Evolutionary conservation across 805 yeast genomes (phyloP).

Genomic region (Wickerhamomyces strasburgensis): DNA sequence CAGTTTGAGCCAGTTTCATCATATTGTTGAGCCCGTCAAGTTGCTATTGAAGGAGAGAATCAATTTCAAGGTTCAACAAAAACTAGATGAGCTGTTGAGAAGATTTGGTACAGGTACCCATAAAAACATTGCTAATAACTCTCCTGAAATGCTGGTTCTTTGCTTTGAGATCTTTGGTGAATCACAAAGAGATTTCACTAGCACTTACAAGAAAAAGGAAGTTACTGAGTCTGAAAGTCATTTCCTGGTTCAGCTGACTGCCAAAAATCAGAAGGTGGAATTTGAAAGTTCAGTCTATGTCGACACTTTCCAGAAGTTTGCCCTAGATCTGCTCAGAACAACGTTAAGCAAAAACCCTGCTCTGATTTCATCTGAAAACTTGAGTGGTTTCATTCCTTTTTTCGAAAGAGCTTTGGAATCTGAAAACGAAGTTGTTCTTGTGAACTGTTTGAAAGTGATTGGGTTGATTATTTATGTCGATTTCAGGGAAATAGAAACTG

Average conservation of each 20-base stretch:
- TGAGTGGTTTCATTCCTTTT: conserved; percentile 72
- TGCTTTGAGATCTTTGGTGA: conserved; percentile 69
- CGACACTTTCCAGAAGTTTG: conserved; percentile 64
- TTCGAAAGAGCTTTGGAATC: conserved; percentile 56
- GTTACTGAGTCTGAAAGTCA: conserved; percentile 50
- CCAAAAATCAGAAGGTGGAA: conserved; percentile 50
- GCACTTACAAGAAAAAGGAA: conserved; percentile 19
- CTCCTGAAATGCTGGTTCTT: conserved; percentile 58
- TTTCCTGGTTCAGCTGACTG: conserved; percentile 67
- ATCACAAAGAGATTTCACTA: conserved; percentile 32
- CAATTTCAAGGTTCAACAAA: conserved; percentile 62
- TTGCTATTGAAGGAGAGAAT: conserved; percentile 58
- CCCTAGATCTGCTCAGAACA: conserved; percentile 70
- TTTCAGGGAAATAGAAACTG: conserved; percentile 42
- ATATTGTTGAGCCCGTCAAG: conserved; percentile 65
- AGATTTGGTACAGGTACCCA: conserved; percentile 76
- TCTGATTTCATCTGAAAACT: conserved; percentile 52
- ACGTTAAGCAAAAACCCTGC: conserved; percentile 61
- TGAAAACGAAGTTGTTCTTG: conserved; percentile 72
- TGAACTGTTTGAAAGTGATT: conserved; percentile 61
- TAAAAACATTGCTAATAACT: no score
- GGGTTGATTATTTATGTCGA: conserved; percentile 56
- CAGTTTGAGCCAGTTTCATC: conserved; percentile 48
- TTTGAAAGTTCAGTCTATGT: conserved; percentile 52
- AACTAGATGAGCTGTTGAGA: conserved; percentile 72